Percentiles rank a stretch among this genome's conserved stretches.
Evolutionary conservation across 164 flowering plant species (phyloP).

Genomic region (Tetrastigma voinierianum): DNA sequence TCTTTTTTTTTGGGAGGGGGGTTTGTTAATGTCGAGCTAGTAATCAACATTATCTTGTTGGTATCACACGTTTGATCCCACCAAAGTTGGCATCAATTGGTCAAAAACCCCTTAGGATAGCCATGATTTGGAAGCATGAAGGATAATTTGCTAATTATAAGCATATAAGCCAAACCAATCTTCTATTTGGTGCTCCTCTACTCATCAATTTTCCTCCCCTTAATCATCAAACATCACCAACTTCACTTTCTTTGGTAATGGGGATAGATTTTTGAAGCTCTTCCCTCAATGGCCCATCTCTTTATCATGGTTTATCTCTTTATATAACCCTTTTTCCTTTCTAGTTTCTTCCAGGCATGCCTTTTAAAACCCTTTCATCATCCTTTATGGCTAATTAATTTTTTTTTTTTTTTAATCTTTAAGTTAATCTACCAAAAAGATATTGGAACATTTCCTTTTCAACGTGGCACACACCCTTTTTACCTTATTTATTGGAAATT

Average conservation of each 20-base stretch:
- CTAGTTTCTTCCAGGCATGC: neutral
- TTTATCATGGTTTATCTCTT: slow-evolving; percentile 13
- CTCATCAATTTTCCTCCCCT: slow-evolving; percentile 4
- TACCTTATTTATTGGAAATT: neutral
- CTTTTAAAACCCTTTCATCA: neutral
- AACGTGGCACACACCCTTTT: too few species aligned
- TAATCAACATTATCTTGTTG: too few species aligned
- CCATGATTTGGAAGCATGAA: too few species aligned
- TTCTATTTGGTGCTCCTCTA: slow-evolving; percentile 9
- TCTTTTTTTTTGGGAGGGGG: too few species aligned
- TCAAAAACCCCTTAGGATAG: too few species aligned
- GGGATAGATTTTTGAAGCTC: neutral
- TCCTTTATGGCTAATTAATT: neutral
- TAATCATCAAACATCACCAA: slow-evolving; percentile 14
- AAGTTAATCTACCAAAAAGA: neutral
- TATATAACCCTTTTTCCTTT: neutral
- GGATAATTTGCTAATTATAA: too few species aligned
- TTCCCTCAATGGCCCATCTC: neutral
- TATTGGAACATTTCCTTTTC: neutral
- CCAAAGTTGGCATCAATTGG: neutral
- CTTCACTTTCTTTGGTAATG: neutral
- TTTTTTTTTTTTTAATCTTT: neutral
- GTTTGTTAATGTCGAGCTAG: too few species aligned
- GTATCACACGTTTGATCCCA: slow-evolving; percentile 3
- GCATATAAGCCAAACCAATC: too few species aligned